These are phyloP conservation scores for Clitopilus hobsonii DNA, from an alignment of 768 basidiomycete genomes.

Conservation along the genomic window DNA sequence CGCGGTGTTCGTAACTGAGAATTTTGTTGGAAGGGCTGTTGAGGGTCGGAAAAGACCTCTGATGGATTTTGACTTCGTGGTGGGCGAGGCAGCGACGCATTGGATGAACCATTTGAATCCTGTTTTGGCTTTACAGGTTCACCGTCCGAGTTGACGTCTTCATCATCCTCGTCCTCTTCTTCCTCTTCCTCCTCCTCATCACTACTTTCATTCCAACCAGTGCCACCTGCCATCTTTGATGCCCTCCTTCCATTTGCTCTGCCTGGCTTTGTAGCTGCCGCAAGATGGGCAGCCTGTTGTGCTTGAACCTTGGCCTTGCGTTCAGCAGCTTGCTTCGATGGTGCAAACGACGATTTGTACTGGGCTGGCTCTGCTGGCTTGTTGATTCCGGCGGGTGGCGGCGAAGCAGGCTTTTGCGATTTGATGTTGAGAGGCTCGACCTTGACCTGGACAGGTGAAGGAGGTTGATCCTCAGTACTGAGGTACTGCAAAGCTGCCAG, in stretches of 20 bases:
- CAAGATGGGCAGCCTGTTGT: constrained; percentile 77
- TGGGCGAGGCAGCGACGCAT: constrained; percentile 21
- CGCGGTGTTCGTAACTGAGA: constrained; percentile 55
- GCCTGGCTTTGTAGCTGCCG: constrained; percentile 73
- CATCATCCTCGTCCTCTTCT: constrained; percentile 65
- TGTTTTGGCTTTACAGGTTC: constrained; percentile 26
- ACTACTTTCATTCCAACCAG: constrained; percentile 73
- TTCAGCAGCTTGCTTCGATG: constrained; percentile 78
- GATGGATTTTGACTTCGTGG: constrained; percentile 20
- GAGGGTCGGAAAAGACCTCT: constrained; percentile 9
- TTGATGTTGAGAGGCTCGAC: constrained; percentile 33
- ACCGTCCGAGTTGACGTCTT: constrained; percentile 65
- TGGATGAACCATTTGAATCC: constrained; percentile 16
- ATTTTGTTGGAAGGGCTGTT: constrained; percentile 10
- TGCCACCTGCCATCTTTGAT: constrained; percentile 51
- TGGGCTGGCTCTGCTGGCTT: constrained; percentile 21
- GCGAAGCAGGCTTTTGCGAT: constrained; percentile 18
- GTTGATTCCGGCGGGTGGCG: constrained; percentile 14
- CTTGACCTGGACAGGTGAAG: constrained; percentile 20
- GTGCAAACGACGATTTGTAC: constrained; percentile 85
- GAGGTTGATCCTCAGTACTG: constrained; percentile 36
- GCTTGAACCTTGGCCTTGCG: constrained; percentile 82
- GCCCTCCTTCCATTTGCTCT: constrained; percentile 60
- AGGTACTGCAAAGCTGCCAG: constrained; percentile 78
- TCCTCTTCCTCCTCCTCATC: constrained; percentile 89